Base-by-base conservation (phyloP, 164 flowering plant genomes). In the Vitis labrusca region DNA sequence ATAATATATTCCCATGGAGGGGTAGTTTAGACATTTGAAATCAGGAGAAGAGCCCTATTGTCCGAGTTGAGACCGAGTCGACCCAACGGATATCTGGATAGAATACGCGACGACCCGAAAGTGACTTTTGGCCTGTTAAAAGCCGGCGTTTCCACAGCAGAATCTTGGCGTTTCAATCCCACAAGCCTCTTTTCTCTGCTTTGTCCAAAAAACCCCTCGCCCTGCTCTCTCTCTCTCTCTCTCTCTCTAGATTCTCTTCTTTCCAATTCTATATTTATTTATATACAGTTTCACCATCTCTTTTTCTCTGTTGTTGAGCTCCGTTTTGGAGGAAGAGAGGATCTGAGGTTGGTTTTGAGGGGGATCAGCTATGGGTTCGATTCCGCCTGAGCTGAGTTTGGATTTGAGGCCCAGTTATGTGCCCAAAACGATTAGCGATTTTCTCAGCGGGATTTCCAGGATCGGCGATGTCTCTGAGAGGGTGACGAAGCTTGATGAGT, bases 351-450 rank as follows among this genome's bases (percentile, higher is more conserved):
- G 44, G 44, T 37, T 56, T 50, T 50, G 59, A 50, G 30, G 55
- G 30, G 37, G 64, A 69, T 49, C 66, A 17, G 59, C 50, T 48
- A 85, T 87, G 91, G 85, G 82, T 71, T 85, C 86, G 73, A 50
- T 72, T 70, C 77, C 78, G 13, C 74, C 71, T 10, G 88, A 84
- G 44, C 79, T 86, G 74, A 79, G 83, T 67, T 80, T 83, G 61
- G 83, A 85, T 77, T 76, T 79, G 11, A 75, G 73, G 27, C 76
- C 81, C 10, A 54, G 75, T 52, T 82, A 53, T 50, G 13, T 77
- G 8, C 88, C 90, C n/a, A 74, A 78, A 56, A 74, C 88, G 53
- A 83, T 85, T 63, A 56, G 50, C 11, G 82, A 71, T 27, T 80
- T 89, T 50, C 67, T 88, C 17, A 55, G 53, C 19, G 80, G 83